Percentiles rank a stretch among this genome's conserved stretches.
phyloP scores from a whole-genome alignment of 2,329 filamentous ascomycete genomes.

The Zymoseptoria passerinii region DNA sequence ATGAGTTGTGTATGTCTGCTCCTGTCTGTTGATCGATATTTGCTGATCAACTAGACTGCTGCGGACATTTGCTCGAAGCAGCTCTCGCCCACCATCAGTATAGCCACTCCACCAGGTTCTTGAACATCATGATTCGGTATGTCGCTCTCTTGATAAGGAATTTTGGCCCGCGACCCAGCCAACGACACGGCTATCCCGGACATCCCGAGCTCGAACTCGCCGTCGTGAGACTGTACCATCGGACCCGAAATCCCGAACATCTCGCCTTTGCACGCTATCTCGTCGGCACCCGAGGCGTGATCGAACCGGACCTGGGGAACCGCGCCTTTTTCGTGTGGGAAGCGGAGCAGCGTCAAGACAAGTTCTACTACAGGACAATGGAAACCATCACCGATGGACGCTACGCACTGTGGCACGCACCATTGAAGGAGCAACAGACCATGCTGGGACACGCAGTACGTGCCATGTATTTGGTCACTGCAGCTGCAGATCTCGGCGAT shows the following conservation, averaged over 20 bases:
- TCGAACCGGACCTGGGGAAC: slow-evolving; percentile 2
- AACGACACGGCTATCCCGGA: slow-evolving; percentile 2
- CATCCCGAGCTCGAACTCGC: slow-evolving; percentile 3
- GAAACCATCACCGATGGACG: slow-evolving; percentile 1
- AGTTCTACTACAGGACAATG: background rate
- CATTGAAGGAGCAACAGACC: slow-evolving; percentile 1
- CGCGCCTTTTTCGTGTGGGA: slow-evolving; percentile 3
- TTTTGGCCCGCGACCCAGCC: background rate
- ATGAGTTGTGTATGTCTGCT: slow-evolving; percentile 2
- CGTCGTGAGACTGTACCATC: slow-evolving; percentile 1
- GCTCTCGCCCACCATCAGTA: slow-evolving; percentile 4
- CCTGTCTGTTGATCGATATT: background rate
- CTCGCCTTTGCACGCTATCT: slow-evolving; percentile 2
- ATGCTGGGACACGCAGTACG: slow-evolving; percentile 2
- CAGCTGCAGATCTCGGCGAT: slow-evolving; percentile 2
- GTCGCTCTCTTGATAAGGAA: background rate
- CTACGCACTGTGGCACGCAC: slow-evolving; percentile 1
- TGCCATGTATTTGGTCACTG: slow-evolving; percentile 5
- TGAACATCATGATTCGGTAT: slow-evolving; percentile 2
- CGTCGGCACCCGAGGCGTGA: background rate
- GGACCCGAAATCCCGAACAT: slow-evolving; percentile 1
- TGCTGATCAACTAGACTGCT: background rate
- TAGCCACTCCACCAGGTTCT: background rate
- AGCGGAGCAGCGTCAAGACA: slow-evolving; percentile 3
- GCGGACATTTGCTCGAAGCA: slow-evolving; percentile 3